Percentiles rank a stretch among this genome's conserved stretches.
phyloP scores from a whole-genome alignment of 2,329 filamentous ascomycete genomes.

The Myrmaecium sp. region DNA sequence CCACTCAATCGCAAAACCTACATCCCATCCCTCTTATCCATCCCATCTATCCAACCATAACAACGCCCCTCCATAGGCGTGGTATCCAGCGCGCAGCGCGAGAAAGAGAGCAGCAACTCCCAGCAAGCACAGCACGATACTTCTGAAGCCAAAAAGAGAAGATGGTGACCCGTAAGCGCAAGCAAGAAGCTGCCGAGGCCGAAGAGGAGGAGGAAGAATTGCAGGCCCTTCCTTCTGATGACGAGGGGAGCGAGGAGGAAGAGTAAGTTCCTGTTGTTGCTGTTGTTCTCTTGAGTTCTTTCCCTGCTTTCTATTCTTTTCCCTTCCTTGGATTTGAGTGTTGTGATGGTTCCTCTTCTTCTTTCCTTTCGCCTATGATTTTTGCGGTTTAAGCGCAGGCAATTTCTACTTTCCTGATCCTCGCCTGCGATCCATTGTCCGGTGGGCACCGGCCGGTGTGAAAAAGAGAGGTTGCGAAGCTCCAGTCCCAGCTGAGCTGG shows the following conservation, averaged over 20 bases:
- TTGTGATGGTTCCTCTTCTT: no score
- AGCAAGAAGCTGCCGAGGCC: slow-evolving; percentile 25
- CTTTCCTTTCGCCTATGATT: slow-evolving; percentile 5
- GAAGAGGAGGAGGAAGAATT: slow-evolving; percentile 27
- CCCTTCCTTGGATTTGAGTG: no score
- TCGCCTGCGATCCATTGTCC: slow-evolving; percentile 9
- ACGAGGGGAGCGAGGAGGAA: slow-evolving; percentile 27
- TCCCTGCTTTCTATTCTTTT: no score
- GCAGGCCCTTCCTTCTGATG: slow-evolving; percentile 24
- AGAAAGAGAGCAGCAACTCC: no score
- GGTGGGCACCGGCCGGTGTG: slow-evolving; percentile 6
- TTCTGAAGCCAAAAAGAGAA: no score
- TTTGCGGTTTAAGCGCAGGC: slow-evolving; percentile 7
- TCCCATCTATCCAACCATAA: no score
- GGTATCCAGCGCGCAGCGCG: no score
- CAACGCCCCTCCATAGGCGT: no score
- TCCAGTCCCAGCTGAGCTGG: no score
- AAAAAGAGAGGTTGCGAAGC: slow-evolving; percentile 6
- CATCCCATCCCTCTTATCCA: no score
- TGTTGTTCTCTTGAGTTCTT: slow-evolving; percentile 22
- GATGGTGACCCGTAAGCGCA: slow-evolving; percentile 29
- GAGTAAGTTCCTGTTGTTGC: slow-evolving; percentile 23
- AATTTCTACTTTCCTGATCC: slow-evolving; percentile 8
- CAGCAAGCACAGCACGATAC: no score
- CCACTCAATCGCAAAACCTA: no score